Conservation (phyloP, 345 rosid species). For the Bretschneidera sinensis region DNA sequence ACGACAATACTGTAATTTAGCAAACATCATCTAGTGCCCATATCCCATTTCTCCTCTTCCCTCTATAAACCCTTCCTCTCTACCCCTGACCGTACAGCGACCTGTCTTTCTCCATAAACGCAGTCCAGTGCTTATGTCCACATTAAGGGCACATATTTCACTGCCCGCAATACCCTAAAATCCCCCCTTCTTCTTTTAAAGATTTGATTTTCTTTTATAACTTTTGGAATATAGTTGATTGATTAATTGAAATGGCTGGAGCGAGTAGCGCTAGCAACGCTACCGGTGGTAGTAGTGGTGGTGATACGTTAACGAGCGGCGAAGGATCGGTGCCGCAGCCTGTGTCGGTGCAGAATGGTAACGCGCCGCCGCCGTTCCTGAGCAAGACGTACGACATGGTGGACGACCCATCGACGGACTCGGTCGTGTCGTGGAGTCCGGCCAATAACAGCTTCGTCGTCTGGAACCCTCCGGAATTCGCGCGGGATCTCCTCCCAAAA, state of each 20-base stretch:
- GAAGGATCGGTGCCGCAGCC: slow-evolving; percentile 33
- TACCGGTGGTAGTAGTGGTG: slow-evolving; percentile 14
- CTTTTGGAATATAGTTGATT: neutral
- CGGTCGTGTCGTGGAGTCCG: slow-evolving; percentile 76
- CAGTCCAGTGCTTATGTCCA: no score
- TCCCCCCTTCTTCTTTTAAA: neutral
- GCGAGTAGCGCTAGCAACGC: slow-evolving; percentile 15
- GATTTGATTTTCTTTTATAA: neutral
- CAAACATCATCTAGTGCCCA: neutral
- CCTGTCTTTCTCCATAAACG: no score
- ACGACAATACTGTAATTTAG: no score
- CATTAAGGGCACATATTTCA: no score
- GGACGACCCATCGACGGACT: slow-evolving; percentile 73
- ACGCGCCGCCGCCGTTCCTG: slow-evolving; percentile 72
- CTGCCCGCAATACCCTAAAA: neutral
- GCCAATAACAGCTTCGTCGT: slow-evolving; percentile 79
- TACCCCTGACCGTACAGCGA: neutral
- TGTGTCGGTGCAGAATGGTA: slow-evolving; percentile 37
- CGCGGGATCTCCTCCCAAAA: slow-evolving; percentile 72
- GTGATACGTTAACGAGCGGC: slow-evolving; percentile 23
- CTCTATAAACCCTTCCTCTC: neutral
- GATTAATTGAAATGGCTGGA: slow-evolving; percentile 26
- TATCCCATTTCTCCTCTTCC: neutral
- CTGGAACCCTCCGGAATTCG: slow-evolving; percentile 87
- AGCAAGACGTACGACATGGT: slow-evolving; percentile 96